Conservation (phyloP, 495 filamentous ascomycete genomes). For the Annulohypoxylon moriforme region DNA sequence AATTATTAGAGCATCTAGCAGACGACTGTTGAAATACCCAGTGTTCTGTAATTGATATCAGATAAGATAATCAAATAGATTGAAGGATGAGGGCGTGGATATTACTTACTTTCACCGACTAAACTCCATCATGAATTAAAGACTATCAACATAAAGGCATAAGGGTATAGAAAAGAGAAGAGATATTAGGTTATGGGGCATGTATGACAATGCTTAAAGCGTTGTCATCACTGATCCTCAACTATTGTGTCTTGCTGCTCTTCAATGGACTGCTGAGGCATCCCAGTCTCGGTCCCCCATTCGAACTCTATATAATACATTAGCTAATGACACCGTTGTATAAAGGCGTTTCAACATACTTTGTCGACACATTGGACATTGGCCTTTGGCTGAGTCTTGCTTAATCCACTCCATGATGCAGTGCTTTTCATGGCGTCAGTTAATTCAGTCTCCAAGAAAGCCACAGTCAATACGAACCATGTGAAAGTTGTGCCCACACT, state of each 20-base stretch:
- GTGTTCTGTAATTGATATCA: neutral
- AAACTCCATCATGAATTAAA: neutral
- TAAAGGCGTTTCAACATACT: slow-evolving; percentile 65
- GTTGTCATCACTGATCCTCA: slow-evolving; percentile 33
- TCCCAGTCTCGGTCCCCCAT: slow-evolving; percentile 57
- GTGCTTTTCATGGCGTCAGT: slow-evolving; percentile 69
- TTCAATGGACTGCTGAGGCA: slow-evolving; percentile 26
- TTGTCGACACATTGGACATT: slow-evolving; percentile 98
- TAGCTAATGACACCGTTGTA: slow-evolving; percentile 8
- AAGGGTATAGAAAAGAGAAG: neutral
- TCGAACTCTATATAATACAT: slow-evolving; percentile 70
- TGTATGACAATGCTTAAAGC: neutral
- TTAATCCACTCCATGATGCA: slow-evolving; percentile 97
- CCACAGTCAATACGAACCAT: slow-evolving; percentile 69
- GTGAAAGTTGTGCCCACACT: slow-evolving; percentile 97
- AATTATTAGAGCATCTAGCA: neutral
- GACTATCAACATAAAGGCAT: neutral
- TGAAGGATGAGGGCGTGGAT: neutral
- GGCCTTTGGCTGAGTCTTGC: slow-evolving; percentile 90
- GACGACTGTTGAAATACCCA: neutral
- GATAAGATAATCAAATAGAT: neutral
- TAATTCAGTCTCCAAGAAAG: neutral
- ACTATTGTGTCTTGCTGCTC: slow-evolving; percentile 36
- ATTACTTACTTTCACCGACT: slow-evolving; percentile 20
- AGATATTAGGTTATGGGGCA: neutral